Base-by-base conservation (phyloP, 202 grass and related monocot species). In the Tripidium arundinaceum region DNA sequence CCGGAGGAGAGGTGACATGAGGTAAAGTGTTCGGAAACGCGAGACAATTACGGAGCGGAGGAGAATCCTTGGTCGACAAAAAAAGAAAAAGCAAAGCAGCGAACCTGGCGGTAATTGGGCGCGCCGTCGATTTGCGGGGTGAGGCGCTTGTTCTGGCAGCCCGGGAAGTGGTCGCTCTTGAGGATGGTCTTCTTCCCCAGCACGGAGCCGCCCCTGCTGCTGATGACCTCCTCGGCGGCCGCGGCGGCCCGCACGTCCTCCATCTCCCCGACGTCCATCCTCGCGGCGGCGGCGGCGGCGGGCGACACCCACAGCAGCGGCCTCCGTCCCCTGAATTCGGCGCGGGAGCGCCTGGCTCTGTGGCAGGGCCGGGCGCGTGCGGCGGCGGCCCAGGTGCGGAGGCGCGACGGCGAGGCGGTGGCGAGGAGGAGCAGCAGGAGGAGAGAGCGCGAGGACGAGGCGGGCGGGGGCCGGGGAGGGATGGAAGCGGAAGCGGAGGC, bases 151-250 rank as follows among this genome's bases (percentile, higher is more conserved):
- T 98, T 98, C 88, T 95, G 96, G 81, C 96, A 98, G 0, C 96
- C 92, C 15, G 96, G 96, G 64, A 98, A 98, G 86, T 98, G 96
- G 73, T 98, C 96, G 79, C 92, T 94, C 88, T 98, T 98, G 82
- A 98, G 86, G 61, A 98, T 93, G 76, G 96, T 95, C 84, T 98
- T 98, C 92, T 98, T 98, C 18, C 96, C 96, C 6, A 98, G 90
- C 81, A 95, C 96, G 34, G 96, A 94, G 58, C 96, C 96, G 64
- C 96, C 96, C 52, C 96, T 86, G 86, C 65, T 88, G 79, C 90
- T 90, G 72, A 98, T 95, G 70, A 95, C 96, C 64, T 95, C 86
- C 80, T 98, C 95, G 5, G 81, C 76, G n/a, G 83, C 81, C 13
- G 85, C 83, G 54, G 61, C 86, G 6, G 76, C 84, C 33, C 82